Conservation (phyloP, 1,284 basidiomycete genomes). For the Peniophora sp. region DNA sequence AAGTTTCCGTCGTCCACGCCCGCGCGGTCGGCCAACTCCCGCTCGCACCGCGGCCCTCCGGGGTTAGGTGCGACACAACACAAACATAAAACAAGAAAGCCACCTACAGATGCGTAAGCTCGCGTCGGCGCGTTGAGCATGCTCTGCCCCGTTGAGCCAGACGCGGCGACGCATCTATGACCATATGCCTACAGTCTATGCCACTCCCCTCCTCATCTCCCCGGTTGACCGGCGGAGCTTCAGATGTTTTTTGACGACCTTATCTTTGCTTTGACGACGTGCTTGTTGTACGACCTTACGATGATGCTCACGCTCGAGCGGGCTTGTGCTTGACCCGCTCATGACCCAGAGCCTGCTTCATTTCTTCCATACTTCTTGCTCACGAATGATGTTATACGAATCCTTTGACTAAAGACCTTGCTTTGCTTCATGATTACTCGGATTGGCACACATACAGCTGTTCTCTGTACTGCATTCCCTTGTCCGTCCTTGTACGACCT, state of each 20-base stretch:
- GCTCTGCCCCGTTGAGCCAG: background rate
- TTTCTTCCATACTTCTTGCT: too few species aligned
- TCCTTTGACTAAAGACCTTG: too few species aligned
- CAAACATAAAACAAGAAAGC: background rate
- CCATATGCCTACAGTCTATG: conserved; percentile 1
- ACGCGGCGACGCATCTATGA: background rate
- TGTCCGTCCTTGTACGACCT: too few species aligned
- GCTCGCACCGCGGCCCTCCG: conserved; percentile 19
- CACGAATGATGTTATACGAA: too few species aligned
- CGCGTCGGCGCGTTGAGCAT: background rate
- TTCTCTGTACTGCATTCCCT: too few species aligned
- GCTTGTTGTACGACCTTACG: background rate
- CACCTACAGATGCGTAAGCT: background rate
- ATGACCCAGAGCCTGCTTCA: too few species aligned
- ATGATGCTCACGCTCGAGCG: background rate
- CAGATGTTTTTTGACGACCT: background rate
- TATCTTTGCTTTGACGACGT: background rate
- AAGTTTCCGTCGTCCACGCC: conserved; percentile 59
- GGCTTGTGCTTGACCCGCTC: too few species aligned
- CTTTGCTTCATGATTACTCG: too few species aligned
- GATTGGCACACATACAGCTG: too few species aligned
- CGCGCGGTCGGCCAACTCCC: conserved; percentile 46
- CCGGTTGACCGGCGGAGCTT: background rate
- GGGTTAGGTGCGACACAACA: background rate
- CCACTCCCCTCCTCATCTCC: background rate